Percentiles rank a stretch among this genome's conserved stretches.
Evolutionary conservation across 805 yeast species (phyloP).

Genomic region (Starmera caribaea): DNA sequence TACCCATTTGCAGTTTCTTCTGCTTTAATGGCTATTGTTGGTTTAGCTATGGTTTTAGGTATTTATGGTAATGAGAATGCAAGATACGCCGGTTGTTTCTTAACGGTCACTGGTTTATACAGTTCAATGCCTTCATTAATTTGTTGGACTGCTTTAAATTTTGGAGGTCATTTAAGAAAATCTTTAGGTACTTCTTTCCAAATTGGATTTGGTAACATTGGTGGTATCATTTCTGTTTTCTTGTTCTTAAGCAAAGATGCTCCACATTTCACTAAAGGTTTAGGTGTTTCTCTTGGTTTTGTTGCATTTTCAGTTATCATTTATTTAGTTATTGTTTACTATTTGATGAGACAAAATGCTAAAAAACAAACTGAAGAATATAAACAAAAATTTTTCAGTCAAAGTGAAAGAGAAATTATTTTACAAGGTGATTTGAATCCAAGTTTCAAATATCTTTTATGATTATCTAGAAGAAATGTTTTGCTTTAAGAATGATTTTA

Average conservation of each 20-base stretch:
- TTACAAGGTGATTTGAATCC: conserved; percentile 33
- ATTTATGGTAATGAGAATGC: conserved; percentile 27
- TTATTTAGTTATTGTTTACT: conserved; percentile 22
- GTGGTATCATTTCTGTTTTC: conserved; percentile 30
- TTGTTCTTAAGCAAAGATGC: conserved; percentile 28
- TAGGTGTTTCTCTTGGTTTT: conserved; percentile 34
- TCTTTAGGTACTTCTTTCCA: conserved; percentile 29
- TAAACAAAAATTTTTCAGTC: conserved; percentile 20
- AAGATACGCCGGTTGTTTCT: conserved; percentile 29
- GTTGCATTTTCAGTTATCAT: conserved; percentile 30
- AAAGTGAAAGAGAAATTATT: conserved; percentile 23
- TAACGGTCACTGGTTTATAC: conserved; percentile 28
- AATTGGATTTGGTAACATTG: conserved; percentile 29
- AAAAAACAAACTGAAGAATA: conserved; percentile 24
- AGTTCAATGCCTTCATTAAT: conserved; percentile 26
- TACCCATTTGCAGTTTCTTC: conserved; percentile 28
- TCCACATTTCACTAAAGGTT: conserved; percentile 26
- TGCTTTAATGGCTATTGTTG: conserved; percentile 22
- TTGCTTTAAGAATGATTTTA: too few species aligned
- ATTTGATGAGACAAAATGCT: conserved; percentile 23
- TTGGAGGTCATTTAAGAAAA: conserved; percentile 28
- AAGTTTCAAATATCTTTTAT: conserved; percentile 29
- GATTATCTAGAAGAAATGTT: too few species aligned
- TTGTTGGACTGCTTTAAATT: conserved; percentile 28
- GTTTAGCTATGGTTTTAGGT: conserved; percentile 25